A percentile compares a stretch with the other conserved stretches of the same genome.
phyloP scores from a whole-genome alignment of 2,329 filamentous ascomycete species.

The Phaeoacremonium minimum region DNA sequence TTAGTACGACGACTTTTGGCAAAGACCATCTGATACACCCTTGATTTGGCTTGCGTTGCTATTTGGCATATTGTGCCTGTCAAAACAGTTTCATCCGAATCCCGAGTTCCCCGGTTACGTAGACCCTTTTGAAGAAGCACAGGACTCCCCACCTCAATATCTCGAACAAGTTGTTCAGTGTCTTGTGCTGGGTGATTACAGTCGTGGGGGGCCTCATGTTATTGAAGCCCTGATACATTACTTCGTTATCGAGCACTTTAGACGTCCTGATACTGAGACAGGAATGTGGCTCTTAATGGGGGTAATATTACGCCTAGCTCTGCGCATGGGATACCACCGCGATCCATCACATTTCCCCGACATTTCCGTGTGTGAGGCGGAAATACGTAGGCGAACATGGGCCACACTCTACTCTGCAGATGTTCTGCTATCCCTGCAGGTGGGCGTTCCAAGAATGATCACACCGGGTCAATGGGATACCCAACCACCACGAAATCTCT shows the following conservation, averaged over 20 bases:
- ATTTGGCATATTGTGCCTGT: conserved; percentile 5
- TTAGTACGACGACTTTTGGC: background rate
- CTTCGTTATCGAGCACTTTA: background rate
- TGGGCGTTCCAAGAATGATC: conserved; percentile 5
- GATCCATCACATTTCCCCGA: conserved; percentile 4
- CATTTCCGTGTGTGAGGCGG: background rate
- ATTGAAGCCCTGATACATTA: background rate
- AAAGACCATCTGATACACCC: background rate
- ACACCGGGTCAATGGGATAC: conserved; percentile 2
- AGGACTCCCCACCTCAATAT: background rate
- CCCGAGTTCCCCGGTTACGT: no score
- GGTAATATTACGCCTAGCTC: background rate
- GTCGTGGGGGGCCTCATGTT: background rate
- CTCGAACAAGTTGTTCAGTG: background rate
- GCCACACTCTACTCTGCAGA: conserved; percentile 1
- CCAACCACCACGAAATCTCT: conserved; percentile 4
- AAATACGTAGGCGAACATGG: conserved; percentile 5
- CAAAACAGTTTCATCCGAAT: no score
- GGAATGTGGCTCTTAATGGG: background rate
- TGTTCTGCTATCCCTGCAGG: conserved; percentile 4
- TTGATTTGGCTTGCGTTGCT: conserved; percentile 5
- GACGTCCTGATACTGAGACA: background rate
- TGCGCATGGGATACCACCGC: conserved; percentile 6
- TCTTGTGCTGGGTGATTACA: background rate
- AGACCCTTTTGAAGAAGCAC: no score